Evolutionary conservation across 2,329 filamentous ascomycete genomes (phyloP).

Genomic region (Ascochyta lentis): DNA sequence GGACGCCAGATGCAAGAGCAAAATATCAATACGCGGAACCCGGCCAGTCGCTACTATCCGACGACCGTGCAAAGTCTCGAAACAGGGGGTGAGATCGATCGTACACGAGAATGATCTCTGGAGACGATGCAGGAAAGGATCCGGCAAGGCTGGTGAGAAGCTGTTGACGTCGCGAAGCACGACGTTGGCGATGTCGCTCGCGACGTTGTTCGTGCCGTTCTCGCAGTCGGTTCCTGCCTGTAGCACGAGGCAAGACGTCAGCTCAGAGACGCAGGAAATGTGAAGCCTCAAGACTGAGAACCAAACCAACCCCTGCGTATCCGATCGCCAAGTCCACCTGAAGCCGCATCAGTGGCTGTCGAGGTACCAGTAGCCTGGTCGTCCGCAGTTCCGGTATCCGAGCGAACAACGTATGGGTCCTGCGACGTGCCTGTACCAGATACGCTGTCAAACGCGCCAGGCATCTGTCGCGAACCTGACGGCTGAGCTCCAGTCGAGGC

Average conservation of each 20-base stretch:
- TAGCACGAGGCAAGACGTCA: not conserved
- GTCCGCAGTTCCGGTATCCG: slow-evolving; percentile 12
- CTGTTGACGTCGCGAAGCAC: not conserved
- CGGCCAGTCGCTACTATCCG: slow-evolving; percentile 3
- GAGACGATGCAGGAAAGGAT: slow-evolving; percentile 5
- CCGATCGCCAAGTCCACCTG: slow-evolving; percentile 35
- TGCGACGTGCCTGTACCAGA: slow-evolving; percentile 26
- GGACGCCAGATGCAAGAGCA: not conserved
- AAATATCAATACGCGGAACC: slow-evolving; percentile 1
- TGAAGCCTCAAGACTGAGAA: slow-evolving; percentile 21
- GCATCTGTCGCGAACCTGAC: slow-evolving; percentile 31
- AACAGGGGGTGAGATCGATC: not conserved
- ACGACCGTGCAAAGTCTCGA: slow-evolving; percentile 4
- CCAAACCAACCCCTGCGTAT: slow-evolving; percentile 47
- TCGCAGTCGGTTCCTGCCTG: slow-evolving; percentile 13
- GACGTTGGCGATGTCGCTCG: slow-evolving; percentile 9
- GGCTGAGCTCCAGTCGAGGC: slow-evolving; percentile 15
- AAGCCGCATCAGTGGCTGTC: slow-evolving; percentile 17
- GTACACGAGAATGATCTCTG: slow-evolving; percentile 4
- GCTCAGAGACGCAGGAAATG: not conserved
- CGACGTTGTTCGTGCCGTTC: slow-evolving; percentile 13
- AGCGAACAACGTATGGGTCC: slow-evolving; percentile 30
- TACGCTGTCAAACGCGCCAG: slow-evolving; percentile 35
- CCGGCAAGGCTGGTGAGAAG: slow-evolving; percentile 1
- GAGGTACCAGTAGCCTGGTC: slow-evolving; percentile 19